Evolutionary conservation across 495 filamentous ascomycete genomes (phyloP).

Genomic region (Glarea lozoyensis): DNA sequence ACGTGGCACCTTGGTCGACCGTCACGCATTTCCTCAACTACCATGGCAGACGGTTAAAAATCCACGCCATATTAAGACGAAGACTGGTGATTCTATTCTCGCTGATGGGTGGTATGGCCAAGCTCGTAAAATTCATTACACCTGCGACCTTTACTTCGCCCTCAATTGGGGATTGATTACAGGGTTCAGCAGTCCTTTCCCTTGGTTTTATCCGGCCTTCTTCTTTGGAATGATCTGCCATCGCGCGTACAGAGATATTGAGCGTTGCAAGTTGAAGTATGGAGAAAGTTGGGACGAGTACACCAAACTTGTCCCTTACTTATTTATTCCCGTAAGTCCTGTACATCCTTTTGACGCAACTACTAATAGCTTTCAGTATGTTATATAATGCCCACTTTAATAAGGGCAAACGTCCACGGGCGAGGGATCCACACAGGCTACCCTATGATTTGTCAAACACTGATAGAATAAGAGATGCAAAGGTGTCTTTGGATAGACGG

Average conservation of each 20-base stretch:
- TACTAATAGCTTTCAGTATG: constrained; percentile 17
- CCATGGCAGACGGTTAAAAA: constrained; percentile 84
- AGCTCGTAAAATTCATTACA: constrained; percentile 93
- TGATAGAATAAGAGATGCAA: too few relatives aligned
- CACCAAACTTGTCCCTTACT: constrained; percentile 76
- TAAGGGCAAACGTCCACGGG: too few relatives aligned
- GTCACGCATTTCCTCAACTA: constrained; percentile 86
- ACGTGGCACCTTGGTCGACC: constrained; percentile 59
- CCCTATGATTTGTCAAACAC: too few relatives aligned
- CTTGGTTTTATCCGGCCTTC: constrained; percentile 96
- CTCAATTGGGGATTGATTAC: constrained; percentile 49
- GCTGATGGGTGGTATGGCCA: constrained; percentile 90
- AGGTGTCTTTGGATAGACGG: too few relatives aligned
- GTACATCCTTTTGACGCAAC: not conserved
- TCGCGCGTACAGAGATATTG: constrained; percentile 76
- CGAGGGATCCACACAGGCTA: too few relatives aligned
- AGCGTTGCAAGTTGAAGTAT: constrained; percentile 79
- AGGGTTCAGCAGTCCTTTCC: constrained; percentile 69
- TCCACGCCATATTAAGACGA: constrained; percentile 75
- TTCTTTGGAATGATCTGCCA: constrained; percentile 88
- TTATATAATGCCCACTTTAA: too few relatives aligned
- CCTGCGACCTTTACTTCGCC: constrained; percentile 81
- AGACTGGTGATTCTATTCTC: constrained; percentile 71
- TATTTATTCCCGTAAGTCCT: constrained; percentile 88
- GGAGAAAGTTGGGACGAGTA: constrained; percentile 90